Conservation (phyloP, 2,329 filamentous ascomycete species). For the Fusarium humuli region DNA sequence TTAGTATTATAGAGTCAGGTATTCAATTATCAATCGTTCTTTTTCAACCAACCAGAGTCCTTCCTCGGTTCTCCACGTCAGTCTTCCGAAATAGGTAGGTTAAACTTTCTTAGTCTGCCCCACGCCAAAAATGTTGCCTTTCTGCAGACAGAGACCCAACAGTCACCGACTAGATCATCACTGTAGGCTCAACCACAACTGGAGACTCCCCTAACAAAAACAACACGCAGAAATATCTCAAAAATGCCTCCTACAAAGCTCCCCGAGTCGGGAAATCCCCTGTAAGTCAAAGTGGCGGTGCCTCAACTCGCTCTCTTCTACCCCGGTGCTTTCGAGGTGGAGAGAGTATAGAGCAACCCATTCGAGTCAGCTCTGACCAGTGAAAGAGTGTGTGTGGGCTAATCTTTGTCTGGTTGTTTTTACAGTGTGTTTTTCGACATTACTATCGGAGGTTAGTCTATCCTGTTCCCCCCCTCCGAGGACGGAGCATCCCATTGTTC, state of each 20-base stretch:
- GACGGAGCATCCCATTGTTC: slow-evolving; percentile 7
- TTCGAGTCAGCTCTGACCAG: slow-evolving; percentile 34
- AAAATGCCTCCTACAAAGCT: slow-evolving; percentile 60
- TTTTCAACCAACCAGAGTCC: slow-evolving; percentile 18
- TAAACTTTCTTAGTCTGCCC: slow-evolving; percentile 19
- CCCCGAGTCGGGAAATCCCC: slow-evolving; percentile 60
- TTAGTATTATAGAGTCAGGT: neutral
- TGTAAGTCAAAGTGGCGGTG: slow-evolving; percentile 53
- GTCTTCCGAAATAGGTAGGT: slow-evolving; percentile 17
- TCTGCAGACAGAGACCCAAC: slow-evolving; percentile 3
- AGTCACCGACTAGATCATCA: slow-evolving; percentile 12
- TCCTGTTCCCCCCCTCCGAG: slow-evolving; percentile 18
- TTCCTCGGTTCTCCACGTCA: slow-evolving; percentile 17
- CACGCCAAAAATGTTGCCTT: slow-evolving; percentile 27
- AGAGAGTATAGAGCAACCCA: slow-evolving; percentile 28
- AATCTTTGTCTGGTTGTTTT: slow-evolving; percentile 31
- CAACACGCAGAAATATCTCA: slow-evolving; percentile 3
- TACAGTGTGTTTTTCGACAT: slow-evolving; percentile 79
- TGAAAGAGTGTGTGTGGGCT: slow-evolving; percentile 37
- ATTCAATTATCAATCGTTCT: neutral
- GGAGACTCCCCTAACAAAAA: slow-evolving; percentile 15
- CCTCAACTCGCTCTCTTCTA: neutral
- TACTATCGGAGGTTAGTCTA: slow-evolving; percentile 74
- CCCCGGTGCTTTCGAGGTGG: slow-evolving; percentile 31
- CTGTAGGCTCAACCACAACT: slow-evolving; percentile 10